Evolutionary conservation across 495 filamentous ascomycete species (phyloP), one percentile per base, ranked within the genome.

Genomic region (Aspergillus ostianus): DNA sequence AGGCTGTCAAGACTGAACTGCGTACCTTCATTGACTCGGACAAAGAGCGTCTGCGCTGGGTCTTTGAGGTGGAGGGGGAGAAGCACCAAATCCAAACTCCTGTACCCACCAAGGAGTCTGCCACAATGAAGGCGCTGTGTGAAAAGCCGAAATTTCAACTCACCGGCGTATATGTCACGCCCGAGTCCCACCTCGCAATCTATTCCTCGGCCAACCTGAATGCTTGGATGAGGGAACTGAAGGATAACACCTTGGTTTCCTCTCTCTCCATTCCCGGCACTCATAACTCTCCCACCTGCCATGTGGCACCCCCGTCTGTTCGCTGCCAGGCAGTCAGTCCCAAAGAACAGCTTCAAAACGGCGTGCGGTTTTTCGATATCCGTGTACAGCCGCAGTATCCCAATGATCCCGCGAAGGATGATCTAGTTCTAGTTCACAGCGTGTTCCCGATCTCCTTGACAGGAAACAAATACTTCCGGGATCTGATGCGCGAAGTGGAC

Each of bases 281-380:
- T 0, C 94, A 98, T 81, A 98, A 98, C 74, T 90, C 87, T 7
- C 90, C 93, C 2, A 94, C 93, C 3, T 87, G 83, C 74, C 80
- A 94, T 73, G 72, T 82, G 26, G 93, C 94, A 19, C 84, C 96
- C 0, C 94, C 94, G 7, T 94, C 91, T 0, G 94, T 98, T 13
- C 89, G 94, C 56, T 98, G 94, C 75, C 94, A 98, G 73, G 87
- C 90, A 26, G 91, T 92, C 23, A 76, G 82, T 48, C 82, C 92
- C 6, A 80, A 78, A 47, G 84, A 84, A 50, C 94, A 98, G 70
- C 83, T 98, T 52, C 76, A 87, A 51, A 95, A 96, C 74, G 94
- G 94, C 41, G 87, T 98, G 21, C 91, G 94, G 54, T 98, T 97
- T 78, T 86, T 98, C 64, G 94, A 98, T 70, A 86, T 98, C 60